Conservation (phyloP, 768 basidiomycete species). For the Sistotremastrum niveocremeum region DNA sequence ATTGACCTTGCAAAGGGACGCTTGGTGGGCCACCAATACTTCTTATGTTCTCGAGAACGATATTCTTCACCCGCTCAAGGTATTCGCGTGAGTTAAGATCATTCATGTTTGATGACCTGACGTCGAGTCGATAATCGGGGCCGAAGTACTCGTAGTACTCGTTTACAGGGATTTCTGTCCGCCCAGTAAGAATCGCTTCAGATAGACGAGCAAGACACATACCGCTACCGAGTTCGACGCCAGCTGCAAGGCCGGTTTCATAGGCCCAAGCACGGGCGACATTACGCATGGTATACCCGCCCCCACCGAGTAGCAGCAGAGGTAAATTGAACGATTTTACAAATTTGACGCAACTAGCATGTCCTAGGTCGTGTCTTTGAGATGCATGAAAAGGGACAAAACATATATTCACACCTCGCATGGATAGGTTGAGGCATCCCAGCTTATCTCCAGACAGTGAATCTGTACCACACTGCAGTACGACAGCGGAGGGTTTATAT, state of each 20-base stretch:
- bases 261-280: slow-evolving; percentile 96
- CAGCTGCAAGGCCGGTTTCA: slow-evolving; percentile 96
- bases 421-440: slow-evolving; percentile 90
- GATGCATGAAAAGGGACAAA: not conserved
- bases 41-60: slow-evolving; percentile 83
- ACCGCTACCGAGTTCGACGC: slow-evolving; percentile 84
- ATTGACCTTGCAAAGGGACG: slow-evolving; percentile 77
- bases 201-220: slow-evolving; percentile 8
- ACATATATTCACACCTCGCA: slow-evolving; percentile 48
- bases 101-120: slow-evolving; percentile 87
- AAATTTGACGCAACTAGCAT: slow-evolving; percentile 94
- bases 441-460: slow-evolving; percentile 93
- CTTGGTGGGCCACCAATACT: slow-evolving; percentile 82
- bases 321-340: slow-evolving; percentile 95
- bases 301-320: slow-evolving; percentile 87
- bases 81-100: slow-evolving; percentile 91
- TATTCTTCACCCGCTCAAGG: slow-evolving; percentile 82
- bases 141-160: slow-evolving; percentile 99
- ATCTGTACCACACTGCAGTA: slow-evolving; percentile 95
- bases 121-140: slow-evolving; percentile 92
- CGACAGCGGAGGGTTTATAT: slow-evolving; percentile 89
- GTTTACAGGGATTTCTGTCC: slow-evolving; percentile 88
- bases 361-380: slow-evolving; percentile 39
- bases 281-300: slow-evolving; percentile 97
- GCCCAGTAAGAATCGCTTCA: not conserved